Base-by-base conservation (phyloP, 495 filamentous ascomycete genomes). In the Aspergillus sclerotioniger region DNA sequence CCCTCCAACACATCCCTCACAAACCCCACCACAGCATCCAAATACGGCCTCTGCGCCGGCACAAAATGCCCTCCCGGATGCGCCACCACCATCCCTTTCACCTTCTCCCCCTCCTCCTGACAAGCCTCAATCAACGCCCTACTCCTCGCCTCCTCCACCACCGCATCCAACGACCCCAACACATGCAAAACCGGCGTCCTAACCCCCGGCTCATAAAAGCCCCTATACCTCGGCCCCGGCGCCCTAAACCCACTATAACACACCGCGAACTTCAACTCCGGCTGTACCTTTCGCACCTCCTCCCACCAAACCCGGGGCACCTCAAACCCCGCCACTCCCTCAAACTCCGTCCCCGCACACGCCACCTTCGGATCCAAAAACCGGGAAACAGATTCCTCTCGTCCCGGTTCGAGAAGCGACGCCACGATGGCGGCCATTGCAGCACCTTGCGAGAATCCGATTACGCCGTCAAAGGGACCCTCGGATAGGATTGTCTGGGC, bases 61-160 rank as follows among this genome's bases (percentile, higher is more conserved):
- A 98, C 77, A 67, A 93, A 96, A 71, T 98, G 94, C 0, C 94
- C 93, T 13, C 94, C 94, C 3, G 94, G 93, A 77, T 98, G 94
- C 62, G 82, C 86, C 39, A 96, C 81, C 32, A 92, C 85, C 60
- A 74, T 81, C 9, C 73, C 82, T 13, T 84, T 84, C 45, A 67
- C 84, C 44, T 68, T 69, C 63, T 76, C 76, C 16, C 75, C 70
- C 45, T 78, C 25, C 25, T 25, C 25, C 25, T 25, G 2, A 72
- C 89, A 96, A 51, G 82, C 78, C 16, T 88, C 83, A 35, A 90
- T 80, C 61, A 98, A 70, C 53, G 76, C 76, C 66, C 79, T 68
- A 68, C 81, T 88, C 65, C 90, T 74, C 47, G 63, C 62, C 78
- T 96, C 92, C 39, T 90, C 88, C 19, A 98, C 93, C 9, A 98